phyloP scores from a whole-genome alignment of 75 land plant genomes.

The Azolla pinnata region DNA sequence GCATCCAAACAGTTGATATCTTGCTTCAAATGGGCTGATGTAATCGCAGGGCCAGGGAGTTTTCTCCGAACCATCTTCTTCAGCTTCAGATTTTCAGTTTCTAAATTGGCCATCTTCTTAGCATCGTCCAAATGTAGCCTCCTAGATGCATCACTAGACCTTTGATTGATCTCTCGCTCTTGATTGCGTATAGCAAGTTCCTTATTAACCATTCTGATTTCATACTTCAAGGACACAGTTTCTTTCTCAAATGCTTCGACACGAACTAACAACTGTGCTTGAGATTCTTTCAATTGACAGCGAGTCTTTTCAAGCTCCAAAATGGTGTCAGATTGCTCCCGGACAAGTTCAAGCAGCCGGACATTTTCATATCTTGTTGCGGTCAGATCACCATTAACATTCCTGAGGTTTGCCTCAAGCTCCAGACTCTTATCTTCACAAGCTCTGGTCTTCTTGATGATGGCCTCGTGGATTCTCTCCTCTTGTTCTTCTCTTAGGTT shows the following conservation, averaged over 20 bases:
- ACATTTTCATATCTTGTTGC: conserved; percentile 9
- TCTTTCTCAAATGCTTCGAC: conserved; percentile 23
- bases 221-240: conserved; percentile 15
- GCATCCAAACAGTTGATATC: not conserved
- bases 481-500: conserved; percentile 23
- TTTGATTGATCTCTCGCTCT: conserved; percentile 20
- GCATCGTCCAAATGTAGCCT: conserved; percentile 21
- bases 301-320: conserved; percentile 7
- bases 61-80: conserved; percentile 18
- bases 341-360: not conserved
- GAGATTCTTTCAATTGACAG: conserved; percentile 10
- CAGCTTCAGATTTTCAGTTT: conserved; percentile 27
- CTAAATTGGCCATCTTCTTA: conserved; percentile 23
- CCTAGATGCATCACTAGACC: conserved; percentile 11
- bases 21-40: conserved; percentile 15
- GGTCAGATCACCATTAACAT: conserved; percentile 4
- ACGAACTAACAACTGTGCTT: conserved; percentile 9
- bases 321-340: conserved; percentile 12
- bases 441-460: conserved; percentile 20
- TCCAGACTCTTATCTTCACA: conserved; percentile 24
- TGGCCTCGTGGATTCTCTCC: conserved; percentile 20
- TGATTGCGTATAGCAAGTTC: conserved; percentile 18
- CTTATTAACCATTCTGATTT: conserved; percentile 15
- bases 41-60: conserved; percentile 23
- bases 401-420: conserved; percentile 15